Evolutionary conservation across 1,284 basidiomycete species (phyloP).

Genomic region (Porogramme epimiltina): DNA sequence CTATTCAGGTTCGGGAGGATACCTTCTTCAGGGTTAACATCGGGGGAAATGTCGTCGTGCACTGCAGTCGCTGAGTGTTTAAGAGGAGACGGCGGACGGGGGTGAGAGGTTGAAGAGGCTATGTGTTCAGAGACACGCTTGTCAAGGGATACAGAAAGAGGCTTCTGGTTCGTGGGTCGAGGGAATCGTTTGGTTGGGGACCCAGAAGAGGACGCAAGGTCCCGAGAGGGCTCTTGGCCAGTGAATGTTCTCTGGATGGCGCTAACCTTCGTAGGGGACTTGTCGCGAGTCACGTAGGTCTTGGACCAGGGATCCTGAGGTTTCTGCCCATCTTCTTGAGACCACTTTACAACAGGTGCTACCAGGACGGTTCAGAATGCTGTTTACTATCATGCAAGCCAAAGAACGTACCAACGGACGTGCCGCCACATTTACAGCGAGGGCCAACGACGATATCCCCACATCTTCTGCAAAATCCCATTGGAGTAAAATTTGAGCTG

Average conservation of each 20-base stretch:
- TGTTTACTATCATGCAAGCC: background rate
- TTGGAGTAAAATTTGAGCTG: conserved; percentile 30
- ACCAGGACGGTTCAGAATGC: conserved; percentile 10
- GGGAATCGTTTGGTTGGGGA: conserved; percentile 47
- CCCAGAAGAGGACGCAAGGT: conserved; percentile 11
- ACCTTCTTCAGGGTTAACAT: conserved; percentile 42
- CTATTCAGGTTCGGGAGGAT: conserved; percentile 62
- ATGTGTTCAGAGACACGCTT: conserved; percentile 61
- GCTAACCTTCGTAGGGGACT: conserved; percentile 36
- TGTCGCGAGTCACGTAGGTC: conserved; percentile 65
- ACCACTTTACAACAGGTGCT: conserved; percentile 75
- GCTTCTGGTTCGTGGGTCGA: conserved; percentile 38
- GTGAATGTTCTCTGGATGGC: conserved; percentile 10
- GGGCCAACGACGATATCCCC: conserved; percentile 73
- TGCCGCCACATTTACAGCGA: conserved; percentile 78
- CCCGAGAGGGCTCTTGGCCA: conserved; percentile 6
- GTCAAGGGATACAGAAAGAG: conserved; percentile 38
- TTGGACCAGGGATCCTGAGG: conserved; percentile 73
- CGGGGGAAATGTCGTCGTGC: conserved; percentile 41
- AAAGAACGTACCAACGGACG: conserved; percentile 58
- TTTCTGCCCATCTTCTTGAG: conserved; percentile 43
- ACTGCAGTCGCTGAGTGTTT: conserved; percentile 47
- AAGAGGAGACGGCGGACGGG: conserved; percentile 55
- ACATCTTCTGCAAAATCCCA: conserved; percentile 82
- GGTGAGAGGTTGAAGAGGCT: conserved; percentile 44